phyloP scores from a whole-genome alignment of 1,139 yeast species.

The Nadsonia starkeyi-henricii region DNA sequence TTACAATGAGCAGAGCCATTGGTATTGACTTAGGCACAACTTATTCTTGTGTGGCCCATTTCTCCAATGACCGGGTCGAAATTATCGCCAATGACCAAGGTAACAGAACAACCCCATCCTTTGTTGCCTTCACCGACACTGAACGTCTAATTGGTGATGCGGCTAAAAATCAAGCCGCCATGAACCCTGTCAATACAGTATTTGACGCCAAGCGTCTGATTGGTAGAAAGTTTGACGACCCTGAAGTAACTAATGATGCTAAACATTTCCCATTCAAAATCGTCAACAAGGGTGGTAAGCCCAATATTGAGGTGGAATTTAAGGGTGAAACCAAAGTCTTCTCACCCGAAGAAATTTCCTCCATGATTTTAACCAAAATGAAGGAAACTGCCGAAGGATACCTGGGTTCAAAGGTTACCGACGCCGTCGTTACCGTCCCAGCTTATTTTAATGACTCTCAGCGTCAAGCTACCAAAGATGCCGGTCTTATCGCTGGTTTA shows the following conservation, averaged over 20 bases:
- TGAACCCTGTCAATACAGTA: constrained; percentile 91
- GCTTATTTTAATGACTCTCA: constrained; percentile 94
- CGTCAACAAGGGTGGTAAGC: constrained; percentile 72
- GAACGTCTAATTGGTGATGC: constrained; percentile 98
- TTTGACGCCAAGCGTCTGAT: constrained; percentile 95
- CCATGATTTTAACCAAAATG: constrained; percentile 91
- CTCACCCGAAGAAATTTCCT: constrained; percentile 92
- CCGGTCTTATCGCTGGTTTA: constrained; percentile 92
- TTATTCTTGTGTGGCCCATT: constrained; percentile 96
- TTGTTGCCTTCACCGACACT: constrained; percentile 90
- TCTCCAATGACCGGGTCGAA: constrained; percentile 81
- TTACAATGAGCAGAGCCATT: constrained; percentile 24
- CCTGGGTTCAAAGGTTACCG: constrained; percentile 72
- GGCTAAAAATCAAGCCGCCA: constrained; percentile 96
- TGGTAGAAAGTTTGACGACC: constrained; percentile 82
- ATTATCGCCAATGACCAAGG: constrained; percentile 97
- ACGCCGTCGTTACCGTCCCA: constrained; percentile 88
- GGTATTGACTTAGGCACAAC: constrained; percentile 96
- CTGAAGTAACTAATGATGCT: constrained; percentile 81
- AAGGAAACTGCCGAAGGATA: constrained; percentile 89
- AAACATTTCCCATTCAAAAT: constrained; percentile 96
- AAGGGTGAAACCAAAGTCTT: constrained; percentile 84
- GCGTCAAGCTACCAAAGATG: constrained; percentile 95
- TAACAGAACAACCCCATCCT: constrained; percentile 95
- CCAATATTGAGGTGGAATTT: constrained; percentile 82